These are phyloP conservation scores for Penicillium occitanis DNA, from an alignment of 2,329 filamentous ascomycete genomes.

Conservation along the genomic window DNA sequence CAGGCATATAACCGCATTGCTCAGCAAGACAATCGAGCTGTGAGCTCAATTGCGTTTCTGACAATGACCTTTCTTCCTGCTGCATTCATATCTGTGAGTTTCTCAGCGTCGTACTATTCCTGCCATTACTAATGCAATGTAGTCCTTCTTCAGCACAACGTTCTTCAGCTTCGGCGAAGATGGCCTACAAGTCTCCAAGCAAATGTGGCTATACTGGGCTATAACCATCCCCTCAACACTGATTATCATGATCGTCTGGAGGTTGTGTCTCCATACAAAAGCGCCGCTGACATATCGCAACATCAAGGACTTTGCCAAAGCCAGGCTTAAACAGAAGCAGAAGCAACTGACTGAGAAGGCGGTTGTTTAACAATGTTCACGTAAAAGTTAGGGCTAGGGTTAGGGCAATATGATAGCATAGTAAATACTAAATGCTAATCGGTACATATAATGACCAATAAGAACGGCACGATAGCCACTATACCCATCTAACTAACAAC, in stretches of 20 bases:
- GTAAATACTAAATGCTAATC: too few relatives aligned
- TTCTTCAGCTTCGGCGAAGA: constrained; percentile 20
- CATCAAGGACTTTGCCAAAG: background rate
- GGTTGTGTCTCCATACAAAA: constrained; percentile 15
- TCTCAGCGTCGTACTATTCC: too few relatives aligned
- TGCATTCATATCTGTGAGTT: constrained; percentile 21
- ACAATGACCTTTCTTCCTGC: constrained; percentile 21
- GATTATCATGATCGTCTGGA: constrained; percentile 16
- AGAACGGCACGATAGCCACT: too few relatives aligned
- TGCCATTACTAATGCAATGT: background rate
- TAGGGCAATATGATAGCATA: background rate
- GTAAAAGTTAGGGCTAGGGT: background rate
- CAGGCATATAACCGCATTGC: constrained; percentile 21
- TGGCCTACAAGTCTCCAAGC: constrained; percentile 15
- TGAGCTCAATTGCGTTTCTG: constrained; percentile 20
- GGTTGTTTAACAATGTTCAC: background rate
- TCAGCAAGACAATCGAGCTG: constrained; percentile 20
- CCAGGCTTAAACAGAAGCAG: background rate
- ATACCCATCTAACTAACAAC: too few relatives aligned
- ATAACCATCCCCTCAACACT: constrained; percentile 18
- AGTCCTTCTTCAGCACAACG: constrained; percentile 22
- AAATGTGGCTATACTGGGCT: constrained; percentile 21
- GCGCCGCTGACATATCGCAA: constrained; percentile 4
- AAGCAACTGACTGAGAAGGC: background rate
- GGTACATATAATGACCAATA: background rate